Conservation (phyloP, 2,329 filamentous ascomycete genomes). For the Chaetothyriales sp. region DNA sequence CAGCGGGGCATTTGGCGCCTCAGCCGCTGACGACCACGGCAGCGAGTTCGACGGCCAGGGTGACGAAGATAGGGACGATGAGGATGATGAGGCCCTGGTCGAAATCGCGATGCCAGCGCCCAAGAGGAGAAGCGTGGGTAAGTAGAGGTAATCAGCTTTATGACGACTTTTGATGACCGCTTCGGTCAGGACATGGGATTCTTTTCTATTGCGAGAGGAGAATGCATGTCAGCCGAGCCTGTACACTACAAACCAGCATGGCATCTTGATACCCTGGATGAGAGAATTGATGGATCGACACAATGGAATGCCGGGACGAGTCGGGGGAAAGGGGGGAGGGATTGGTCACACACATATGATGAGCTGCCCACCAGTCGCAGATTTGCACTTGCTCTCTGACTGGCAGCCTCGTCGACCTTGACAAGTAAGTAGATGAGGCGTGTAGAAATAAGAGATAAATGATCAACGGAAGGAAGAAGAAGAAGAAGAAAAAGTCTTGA, state of each 20-base stretch:
- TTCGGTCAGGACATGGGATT: background rate
- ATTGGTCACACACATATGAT: background rate
- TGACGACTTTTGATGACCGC: background rate
- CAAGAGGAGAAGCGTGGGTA: conserved; percentile 9
- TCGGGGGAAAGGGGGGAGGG: too few species aligned
- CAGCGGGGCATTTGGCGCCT: conserved; percentile 8
- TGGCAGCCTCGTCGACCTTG: background rate
- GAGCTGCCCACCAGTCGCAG: background rate
- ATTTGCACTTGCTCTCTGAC: background rate
- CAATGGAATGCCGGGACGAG: background rate
- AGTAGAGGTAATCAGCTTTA: background rate
- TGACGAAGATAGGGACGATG: conserved; percentile 16
- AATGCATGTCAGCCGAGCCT: background rate
- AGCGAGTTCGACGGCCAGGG: conserved; percentile 17
- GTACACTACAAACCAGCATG: background rate
- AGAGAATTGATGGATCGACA: background rate
- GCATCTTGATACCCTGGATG: background rate
- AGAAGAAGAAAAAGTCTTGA: too few species aligned
- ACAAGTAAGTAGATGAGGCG: background rate
- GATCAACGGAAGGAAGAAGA: too few species aligned
- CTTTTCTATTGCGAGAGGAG: background rate
- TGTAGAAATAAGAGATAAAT: background rate
- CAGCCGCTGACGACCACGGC: conserved; percentile 12
- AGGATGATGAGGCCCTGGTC: conserved; percentile 23
- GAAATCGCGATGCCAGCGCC: conserved; percentile 31